Evolutionary conservation across 306 rosid species (phyloP).

Genomic region (Castanea sativa): DNA sequence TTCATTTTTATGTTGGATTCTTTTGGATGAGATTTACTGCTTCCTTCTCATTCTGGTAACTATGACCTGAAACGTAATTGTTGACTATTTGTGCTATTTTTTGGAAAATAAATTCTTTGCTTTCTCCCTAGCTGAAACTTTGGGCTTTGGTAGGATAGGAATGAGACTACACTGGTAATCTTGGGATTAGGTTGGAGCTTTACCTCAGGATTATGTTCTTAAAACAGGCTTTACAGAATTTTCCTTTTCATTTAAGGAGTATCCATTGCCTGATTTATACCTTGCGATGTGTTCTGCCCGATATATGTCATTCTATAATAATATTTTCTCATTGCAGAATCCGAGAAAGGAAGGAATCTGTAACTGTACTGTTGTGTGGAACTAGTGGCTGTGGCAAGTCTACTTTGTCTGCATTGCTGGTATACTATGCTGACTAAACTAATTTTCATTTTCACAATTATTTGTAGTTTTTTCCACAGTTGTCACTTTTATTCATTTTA

Average conservation of each 20-base stretch:
- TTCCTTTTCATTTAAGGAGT: neutral
- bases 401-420: constrained; percentile 95
- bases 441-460: constrained; percentile 21
- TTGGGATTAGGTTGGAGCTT: neutral
- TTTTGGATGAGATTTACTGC: neutral
- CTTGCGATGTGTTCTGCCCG: neutral
- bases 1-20: no score
- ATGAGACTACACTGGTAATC: neutral
- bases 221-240: neutral
- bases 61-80: neutral
- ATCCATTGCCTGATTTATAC: neutral
- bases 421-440: constrained; percentile 33
- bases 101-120: neutral
- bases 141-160: neutral
- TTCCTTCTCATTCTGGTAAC: neutral
- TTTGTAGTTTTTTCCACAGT: constrained; percentile 20
- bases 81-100: neutral
- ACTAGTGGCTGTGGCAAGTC: constrained; percentile 99
- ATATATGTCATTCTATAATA: constrained; percentile 6
- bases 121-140: neutral
- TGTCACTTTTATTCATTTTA: constrained; percentile 16
- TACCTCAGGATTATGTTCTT: neutral
- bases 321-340: constrained; percentile 45
- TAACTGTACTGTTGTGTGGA: constrained; percentile 87
- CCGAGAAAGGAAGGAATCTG: constrained; percentile 90